Percentiles rank a stretch among this genome's conserved stretches.
Conservation (phyloP, 805 yeast genomes). For the Yamadazyma kitorensis region DNA sequence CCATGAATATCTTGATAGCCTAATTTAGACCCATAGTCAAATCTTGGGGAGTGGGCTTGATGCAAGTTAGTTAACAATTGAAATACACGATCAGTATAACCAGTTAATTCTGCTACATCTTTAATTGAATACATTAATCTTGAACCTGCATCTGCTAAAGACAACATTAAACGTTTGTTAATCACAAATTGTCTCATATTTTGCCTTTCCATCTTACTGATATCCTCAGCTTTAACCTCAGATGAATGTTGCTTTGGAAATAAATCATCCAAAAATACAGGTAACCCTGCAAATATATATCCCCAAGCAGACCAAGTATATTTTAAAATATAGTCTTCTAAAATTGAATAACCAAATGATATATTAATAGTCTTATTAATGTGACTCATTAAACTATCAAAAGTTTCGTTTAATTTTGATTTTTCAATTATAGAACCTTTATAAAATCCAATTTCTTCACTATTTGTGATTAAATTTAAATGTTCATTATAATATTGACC, state of each 20-base stretch:
- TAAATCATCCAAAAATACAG: conserved; percentile 64
- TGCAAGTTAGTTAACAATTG: conserved; percentile 73
- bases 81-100: conserved; percentile 85
- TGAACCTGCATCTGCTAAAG: conserved; percentile 93
- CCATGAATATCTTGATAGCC: conserved; percentile 63
- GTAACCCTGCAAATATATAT: conserved; percentile 85
- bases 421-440: conserved; percentile 84
- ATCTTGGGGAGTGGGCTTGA: conserved; percentile 68
- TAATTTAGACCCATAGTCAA: conserved; percentile 46
- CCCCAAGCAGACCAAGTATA: conserved; percentile 96
- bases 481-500: conserved; percentile 89
- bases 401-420: conserved; percentile 57
- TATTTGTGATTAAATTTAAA: conserved; percentile 77
- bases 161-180: conserved; percentile 84
- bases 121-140: conserved; percentile 92
- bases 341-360: conserved; percentile 64
- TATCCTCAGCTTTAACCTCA: conserved; percentile 4
- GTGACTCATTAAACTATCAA: conserved; percentile 53
- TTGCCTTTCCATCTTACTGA: conserved; percentile 39
- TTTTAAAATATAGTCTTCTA: conserved; percentile 85
- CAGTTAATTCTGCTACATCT: conserved; percentile 86
- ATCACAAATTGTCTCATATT: conserved; percentile 87
- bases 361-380: conserved; percentile 52
- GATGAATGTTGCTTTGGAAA: conserved; percentile 5
- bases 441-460: conserved; percentile 92